Conservation (phyloP, 2,329 filamentous ascomycete genomes). For the Ascochyta koolunga region DNA sequence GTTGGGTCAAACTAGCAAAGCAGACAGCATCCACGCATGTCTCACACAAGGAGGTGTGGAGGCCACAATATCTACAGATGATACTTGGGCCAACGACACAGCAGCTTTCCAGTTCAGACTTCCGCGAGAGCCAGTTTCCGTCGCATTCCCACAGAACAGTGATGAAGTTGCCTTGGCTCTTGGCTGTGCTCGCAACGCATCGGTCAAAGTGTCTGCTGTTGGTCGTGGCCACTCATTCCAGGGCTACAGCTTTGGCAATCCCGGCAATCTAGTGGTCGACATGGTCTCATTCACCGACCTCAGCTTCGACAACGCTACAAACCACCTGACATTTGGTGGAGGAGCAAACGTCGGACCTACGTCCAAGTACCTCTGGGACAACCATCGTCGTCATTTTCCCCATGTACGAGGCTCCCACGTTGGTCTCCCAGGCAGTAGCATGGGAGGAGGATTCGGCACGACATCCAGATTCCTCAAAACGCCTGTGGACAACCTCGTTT, state of each 20-base stretch:
- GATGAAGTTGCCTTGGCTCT: slow-evolving; percentile 15
- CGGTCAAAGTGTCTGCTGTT: slow-evolving; percentile 17
- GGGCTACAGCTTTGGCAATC: slow-evolving; percentile 16
- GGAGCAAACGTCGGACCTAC: slow-evolving; percentile 17
- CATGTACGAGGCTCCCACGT: slow-evolving; percentile 21
- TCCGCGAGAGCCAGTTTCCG: slow-evolving; percentile 12
- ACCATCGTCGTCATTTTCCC: slow-evolving; percentile 12
- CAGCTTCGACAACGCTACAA: slow-evolving; percentile 20
- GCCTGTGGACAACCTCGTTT: slow-evolving; percentile 18
- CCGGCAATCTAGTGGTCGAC: slow-evolving; percentile 19
- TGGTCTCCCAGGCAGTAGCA: slow-evolving; percentile 10
- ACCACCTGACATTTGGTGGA: slow-evolving; percentile 18
- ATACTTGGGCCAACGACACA: slow-evolving; percentile 19
- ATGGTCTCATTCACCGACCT: slow-evolving; percentile 14
- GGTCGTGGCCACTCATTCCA: slow-evolving; percentile 21
- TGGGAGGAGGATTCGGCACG: slow-evolving; percentile 19
- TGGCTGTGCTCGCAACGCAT: slow-evolving; percentile 17
- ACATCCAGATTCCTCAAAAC: slow-evolving; percentile 15
- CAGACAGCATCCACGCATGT: slow-evolving; percentile 10
- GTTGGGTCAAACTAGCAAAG: slow-evolving; percentile 7
- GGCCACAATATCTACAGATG: slow-evolving; percentile 9
- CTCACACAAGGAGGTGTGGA: slow-evolving; percentile 8
- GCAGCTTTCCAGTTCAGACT: slow-evolving; percentile 17
- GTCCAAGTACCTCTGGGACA: slow-evolving; percentile 16
- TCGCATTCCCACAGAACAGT: slow-evolving; percentile 16